Evolutionary conservation across 2,329 filamentous ascomycete species (phyloP), one percentile per base, ranked within the genome.

Genomic region (Verruconis gallopava): DNA sequence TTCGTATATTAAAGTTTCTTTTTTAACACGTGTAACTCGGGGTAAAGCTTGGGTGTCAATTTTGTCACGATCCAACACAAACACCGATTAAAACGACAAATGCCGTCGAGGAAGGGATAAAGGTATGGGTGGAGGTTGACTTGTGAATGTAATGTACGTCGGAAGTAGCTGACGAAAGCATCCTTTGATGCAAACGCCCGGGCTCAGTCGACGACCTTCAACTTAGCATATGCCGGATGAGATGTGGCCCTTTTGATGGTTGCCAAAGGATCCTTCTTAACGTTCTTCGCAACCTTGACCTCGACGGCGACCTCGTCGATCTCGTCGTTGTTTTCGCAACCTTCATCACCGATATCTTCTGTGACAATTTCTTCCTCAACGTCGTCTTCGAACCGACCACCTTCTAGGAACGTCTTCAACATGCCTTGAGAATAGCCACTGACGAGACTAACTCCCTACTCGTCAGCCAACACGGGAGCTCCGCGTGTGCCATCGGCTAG

Each of bases 381-480:
- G 5, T 62, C 61, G 43, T 53, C 53, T 5, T 54, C 56, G 32
- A 74, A 70, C 0, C 57, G 55, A 0, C 66, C 69, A 14, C 57
- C 61, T 2, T 73, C 70, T 35, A 77, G 48, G 47, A 77, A 75
- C 5, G 70, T 65, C 59, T 73, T 75, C 48, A 77, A 53, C 66
- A 74, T 65, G 1, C 60, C 71, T 57, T 74, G 73, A 2, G 67
- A 72, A 54, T 75, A 75, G 1, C 72, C 71, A 41, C 63, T 68
- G n/a, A 75, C 68, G 19, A 76, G 49, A 30, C 63, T 60, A 3
- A 66, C 69, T 18, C 68, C 67, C 28, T 53, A 45, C 39, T 70
- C 57, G 1, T 61, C 58, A n/a, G 58, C 60, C 1, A 55, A 63
- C 3, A 70, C 65, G 1, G 71, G 71, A 56, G 73, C 75, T 4